Evolutionary conservation across 768 basidiomycete genomes (phyloP), one percentile per base, ranked within the genome.

Genomic region (Boletellus ananas): DNA sequence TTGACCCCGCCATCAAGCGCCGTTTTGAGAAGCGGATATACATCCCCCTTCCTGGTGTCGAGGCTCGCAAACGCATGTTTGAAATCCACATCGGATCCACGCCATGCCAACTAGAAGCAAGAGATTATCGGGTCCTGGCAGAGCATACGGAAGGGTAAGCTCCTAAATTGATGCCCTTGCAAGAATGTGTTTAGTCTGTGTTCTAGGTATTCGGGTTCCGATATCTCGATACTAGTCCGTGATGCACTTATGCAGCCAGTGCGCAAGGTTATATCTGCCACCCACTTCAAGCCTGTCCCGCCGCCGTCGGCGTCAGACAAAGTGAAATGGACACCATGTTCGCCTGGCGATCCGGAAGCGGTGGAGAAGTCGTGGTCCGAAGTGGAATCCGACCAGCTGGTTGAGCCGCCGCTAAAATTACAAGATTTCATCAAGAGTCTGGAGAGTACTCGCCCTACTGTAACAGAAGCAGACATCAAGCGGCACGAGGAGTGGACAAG

Each of bases 181-280:
- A 23, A 23, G 29, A 29, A 29, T 10, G 9, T 18, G 18, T 44
- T 49, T 20, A 49, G 36, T n/a, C 16, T 13, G 27, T 41, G 7
- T 47, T 31, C 18, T 56, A 83, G 83, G 1, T 96, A 90, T 67
- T 92, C 94, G 27, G 95, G 95, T 8, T 94, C 91, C 8, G 95
- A 98, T 72, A 93, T 99, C 45, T 83, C 94, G 2, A 87, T 94
- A 56, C 77, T 95, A 45, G 95, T 97, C 21, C 86, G 94, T 49
- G 95, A 98, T 62, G 94, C 95, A 1, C 79, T 99, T 55, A 99
- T 98, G 95, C 94, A 98, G 65, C 95, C 95, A 1, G 90, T 99
- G 13, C 84, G 95, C 46, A 98, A 99, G 66, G 92, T 99, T 39
- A 81, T 97, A 43, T 83, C 85, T 18, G 94, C 96, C 2, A 96